A percentile compares a stretch with the other conserved stretches of the same genome.
Evolutionary conservation across 495 filamentous ascomycete genomes (phyloP).

Genomic region (Rhypophila decipiens): DNA sequence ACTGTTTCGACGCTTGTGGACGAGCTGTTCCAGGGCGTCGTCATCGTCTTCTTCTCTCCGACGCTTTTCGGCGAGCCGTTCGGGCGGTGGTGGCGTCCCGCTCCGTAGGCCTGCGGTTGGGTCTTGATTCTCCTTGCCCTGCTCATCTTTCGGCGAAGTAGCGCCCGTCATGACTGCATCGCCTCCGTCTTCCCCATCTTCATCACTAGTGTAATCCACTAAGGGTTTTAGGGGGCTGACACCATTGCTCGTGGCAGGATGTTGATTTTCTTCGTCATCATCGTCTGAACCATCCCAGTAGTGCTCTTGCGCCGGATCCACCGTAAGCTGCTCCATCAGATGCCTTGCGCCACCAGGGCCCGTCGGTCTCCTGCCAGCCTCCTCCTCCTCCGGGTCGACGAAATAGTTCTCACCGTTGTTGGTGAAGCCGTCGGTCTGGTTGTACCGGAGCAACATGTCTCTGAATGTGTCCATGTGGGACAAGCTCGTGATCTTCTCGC

Average conservation of each 20-base stretch:
- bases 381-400: constrained; percentile 44
- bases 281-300: constrained; percentile 87
- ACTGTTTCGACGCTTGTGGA: constrained; percentile 62
- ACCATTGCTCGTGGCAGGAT: constrained; percentile 27
- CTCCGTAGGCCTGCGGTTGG: constrained; percentile 9
- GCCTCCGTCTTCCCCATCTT: constrained; percentile 55
- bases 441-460: constrained; percentile 67
- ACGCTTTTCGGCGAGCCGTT: constrained; percentile 84
- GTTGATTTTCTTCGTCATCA: constrained; percentile 63
- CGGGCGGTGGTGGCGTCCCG: constrained; percentile 53
- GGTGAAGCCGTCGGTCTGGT: constrained; percentile 68
- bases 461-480: constrained; percentile 84
- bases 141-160: constrained; percentile 39
- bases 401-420: constrained; percentile 49
- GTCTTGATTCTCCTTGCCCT: constrained; percentile 43
- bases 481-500: constrained; percentile 70
- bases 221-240: constrained; percentile 60
- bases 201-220: constrained; percentile 88
- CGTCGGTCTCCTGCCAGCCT: constrained; percentile 45
- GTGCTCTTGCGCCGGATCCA: constrained; percentile 83
- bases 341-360: constrained; percentile 56
- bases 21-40: constrained; percentile 70
- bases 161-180: constrained; percentile 35
- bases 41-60: constrained; percentile 84
- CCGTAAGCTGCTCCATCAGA: constrained; percentile 58